These are phyloP conservation scores for Capsicum chinense DNA, from an alignment of 257 asterid species.

Conservation along the genomic window DNA sequence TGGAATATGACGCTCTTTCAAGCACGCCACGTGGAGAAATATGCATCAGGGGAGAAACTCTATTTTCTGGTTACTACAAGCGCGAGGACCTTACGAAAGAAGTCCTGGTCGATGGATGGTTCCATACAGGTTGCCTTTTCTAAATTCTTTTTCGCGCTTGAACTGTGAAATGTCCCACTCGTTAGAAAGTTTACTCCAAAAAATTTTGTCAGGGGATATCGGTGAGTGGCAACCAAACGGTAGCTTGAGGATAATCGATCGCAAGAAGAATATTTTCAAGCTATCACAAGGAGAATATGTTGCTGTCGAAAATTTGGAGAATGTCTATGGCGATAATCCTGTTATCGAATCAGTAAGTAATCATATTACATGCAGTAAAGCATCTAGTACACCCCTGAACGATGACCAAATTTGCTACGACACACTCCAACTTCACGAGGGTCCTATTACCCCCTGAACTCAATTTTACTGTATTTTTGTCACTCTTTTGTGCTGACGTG, in stretches of 20 bases:
- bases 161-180: background rate
- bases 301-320: slow-evolving; percentile 97
- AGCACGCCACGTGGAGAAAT: slow-evolving; percentile 87
- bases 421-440: too few relatives aligned
- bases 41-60: slow-evolving; percentile 80
- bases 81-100: slow-evolving; percentile 95
- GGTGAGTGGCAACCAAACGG: slow-evolving; percentile 97
- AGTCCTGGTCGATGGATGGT: slow-evolving; percentile 90
- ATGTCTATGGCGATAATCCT: slow-evolving; percentile 62
- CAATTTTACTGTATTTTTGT: too few relatives aligned
- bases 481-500: too few relatives aligned
- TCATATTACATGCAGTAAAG: background rate
- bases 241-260: slow-evolving; percentile 87
- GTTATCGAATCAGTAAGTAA: slow-evolving; percentile 71
- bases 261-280: slow-evolving; percentile 96
- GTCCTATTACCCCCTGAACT: too few relatives aligned
- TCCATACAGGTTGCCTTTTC: slow-evolving; percentile 79
- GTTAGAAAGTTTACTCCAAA: background rate
- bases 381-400: too few relatives aligned
- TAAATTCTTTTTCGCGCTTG: background rate
- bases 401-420: too few relatives aligned
- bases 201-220: slow-evolving; percentile 66
- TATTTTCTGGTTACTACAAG: slow-evolving; percentile 88
- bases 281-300: slow-evolving; percentile 99
- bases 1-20: slow-evolving; percentile 93